Conservation (phyloP, 202 grass and related monocot species). For the Carex sylvatica region DNA sequence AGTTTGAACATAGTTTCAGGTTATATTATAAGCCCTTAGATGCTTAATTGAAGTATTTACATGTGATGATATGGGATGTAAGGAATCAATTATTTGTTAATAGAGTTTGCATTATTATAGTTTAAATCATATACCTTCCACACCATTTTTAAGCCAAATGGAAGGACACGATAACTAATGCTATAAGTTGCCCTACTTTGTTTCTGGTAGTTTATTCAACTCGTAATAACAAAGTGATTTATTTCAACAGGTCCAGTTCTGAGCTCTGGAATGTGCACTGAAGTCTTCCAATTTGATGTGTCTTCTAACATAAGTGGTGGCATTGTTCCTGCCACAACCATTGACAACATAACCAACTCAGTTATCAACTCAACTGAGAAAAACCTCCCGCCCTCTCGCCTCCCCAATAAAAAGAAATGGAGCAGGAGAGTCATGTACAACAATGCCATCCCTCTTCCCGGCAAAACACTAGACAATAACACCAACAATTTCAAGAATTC, state of each 20-base stretch:
- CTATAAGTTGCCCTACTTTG: neutral
- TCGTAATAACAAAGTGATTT: conserved; percentile 33
- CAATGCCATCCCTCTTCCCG: conserved; percentile 71
- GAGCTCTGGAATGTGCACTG: conserved; percentile 92
- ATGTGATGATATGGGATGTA: neutral
- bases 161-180: neutral
- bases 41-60: neutral
- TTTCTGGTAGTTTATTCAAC: conserved; percentile 10
- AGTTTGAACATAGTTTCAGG: neutral
- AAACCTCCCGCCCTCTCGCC: conserved; percentile 24
- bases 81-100: neutral
- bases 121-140: neutral
- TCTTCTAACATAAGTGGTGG: conserved; percentile 50
- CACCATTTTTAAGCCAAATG: neutral
- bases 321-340: conserved; percentile 63
- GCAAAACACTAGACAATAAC: conserved; percentile 65
- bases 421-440: conserved; percentile 89
- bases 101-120: neutral
- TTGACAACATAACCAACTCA: conserved; percentile 48
- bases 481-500: conserved; percentile 56
- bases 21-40: neutral
- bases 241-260: conserved; percentile 69
- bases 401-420: conserved; percentile 45
- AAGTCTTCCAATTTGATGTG: conserved; percentile 93
- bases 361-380: conserved; percentile 57